Evolutionary conservation across 257 asterid genomes (phyloP), one percentile per base, ranked within the genome.

Genomic region (Cinchona pubescens): DNA sequence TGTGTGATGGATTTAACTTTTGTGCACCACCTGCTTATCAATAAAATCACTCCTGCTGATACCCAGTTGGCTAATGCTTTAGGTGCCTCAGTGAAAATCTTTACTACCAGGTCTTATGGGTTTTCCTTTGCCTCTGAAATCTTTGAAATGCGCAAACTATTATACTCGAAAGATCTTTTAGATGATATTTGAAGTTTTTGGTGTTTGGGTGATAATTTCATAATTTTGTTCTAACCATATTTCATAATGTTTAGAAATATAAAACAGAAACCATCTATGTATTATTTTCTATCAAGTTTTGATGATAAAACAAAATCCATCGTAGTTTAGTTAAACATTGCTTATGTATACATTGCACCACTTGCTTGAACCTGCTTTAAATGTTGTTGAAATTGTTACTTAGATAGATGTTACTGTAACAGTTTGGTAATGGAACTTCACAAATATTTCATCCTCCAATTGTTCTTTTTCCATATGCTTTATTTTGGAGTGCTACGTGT

Each of bases 1-100:
- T 95, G 1, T 92, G 97, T 85, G 99, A 92, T 76, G 98, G 99
- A 73, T n/a, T n/a, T n/a, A n/a, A 95, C 96, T 53, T 94, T 94
- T 79, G 93, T 95, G 79, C 92, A 92, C 88, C 97, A 92, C 82
- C 89, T 92, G 56, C 72, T 92, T 23, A 60, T 65, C 14, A 91
- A 91, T 79, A 66, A 78, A 21, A 86, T 95, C 61, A 88, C 88
- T 67, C 98, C 98, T 1, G 98, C 97, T 74, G 99, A 94, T 84
- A 90, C 96, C 63, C 97, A 97, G 19, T 48, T 92, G 76, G 77
- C 87, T 11, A 92, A 89, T 73, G 84, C 71, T 40, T 89, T 95
- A 64, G 96, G 99, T 25, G 97, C 87, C 51, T 9, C 88, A 3
- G 98, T 95, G 78, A 91, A 92, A 83, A 76, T 95, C 40, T 95